Percentiles rank a stretch among this genome's conserved stretches.
Evolutionary conservation across 352 stramenopile species (phyloP).

Genomic region (Globisporangium echinulatum): DNA sequence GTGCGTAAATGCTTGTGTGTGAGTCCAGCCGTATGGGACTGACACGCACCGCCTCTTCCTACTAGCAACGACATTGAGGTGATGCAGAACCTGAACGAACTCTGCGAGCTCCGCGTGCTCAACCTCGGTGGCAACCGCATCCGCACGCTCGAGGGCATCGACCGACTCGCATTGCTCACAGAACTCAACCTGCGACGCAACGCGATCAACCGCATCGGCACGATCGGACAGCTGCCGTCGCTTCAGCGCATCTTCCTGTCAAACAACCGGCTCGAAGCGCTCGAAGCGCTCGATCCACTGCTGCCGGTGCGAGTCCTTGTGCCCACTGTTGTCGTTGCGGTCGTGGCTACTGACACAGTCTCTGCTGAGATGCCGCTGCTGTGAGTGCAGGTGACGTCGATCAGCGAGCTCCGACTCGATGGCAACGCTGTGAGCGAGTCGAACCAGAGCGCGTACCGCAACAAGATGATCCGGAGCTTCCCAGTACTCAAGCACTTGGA

Average conservation of each 20-base stretch:
- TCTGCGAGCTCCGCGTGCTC: constrained; percentile 85
- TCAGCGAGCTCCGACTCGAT: constrained; percentile 86
- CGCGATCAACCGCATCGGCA: constrained; percentile 45
- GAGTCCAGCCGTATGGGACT: background rate
- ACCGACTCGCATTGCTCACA: constrained; percentile 73
- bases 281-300: constrained; percentile 68
- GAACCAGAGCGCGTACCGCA: constrained; percentile 52
- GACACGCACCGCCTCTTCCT: background rate
- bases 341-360: background rate
- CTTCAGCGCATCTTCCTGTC: constrained; percentile 88
- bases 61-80: constrained; percentile 81
- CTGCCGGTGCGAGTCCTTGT: constrained; percentile 30
- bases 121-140: constrained; percentile 88
- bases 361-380: constrained; percentile 1
- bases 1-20: constrained; percentile 13
- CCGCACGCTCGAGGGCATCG: constrained; percentile 65
- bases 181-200: constrained; percentile 90
- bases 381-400: constrained; percentile 28
- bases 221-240: constrained; percentile 61
- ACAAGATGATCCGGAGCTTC: constrained; percentile 64
- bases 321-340: background rate
- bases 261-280: constrained; percentile 81
- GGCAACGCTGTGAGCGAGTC: constrained; percentile 63
- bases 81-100: constrained; percentile 83
- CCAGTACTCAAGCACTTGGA: constrained; percentile 82